A percentile compares a stretch with the other conserved stretches of the same genome.
phyloP scores from a whole-genome alignment of 78 protist genomes.

The Polysphondylium violaceum region DNA sequence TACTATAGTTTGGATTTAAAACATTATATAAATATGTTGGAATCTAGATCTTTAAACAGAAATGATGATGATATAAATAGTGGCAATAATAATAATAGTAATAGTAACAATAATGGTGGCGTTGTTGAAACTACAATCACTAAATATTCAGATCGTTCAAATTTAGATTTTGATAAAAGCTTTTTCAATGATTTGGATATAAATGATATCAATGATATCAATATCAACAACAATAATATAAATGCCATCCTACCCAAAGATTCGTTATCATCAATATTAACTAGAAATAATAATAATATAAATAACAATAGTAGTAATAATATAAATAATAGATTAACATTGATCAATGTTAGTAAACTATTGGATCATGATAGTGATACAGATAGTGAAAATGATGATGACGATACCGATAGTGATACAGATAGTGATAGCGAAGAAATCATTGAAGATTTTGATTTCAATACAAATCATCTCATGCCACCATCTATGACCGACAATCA shows the following conservation, averaged over 20 bases:
- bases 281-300: too few species aligned
- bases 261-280: too few species aligned
- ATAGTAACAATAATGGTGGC: not conserved
- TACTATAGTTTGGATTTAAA: constrained; percentile 35
- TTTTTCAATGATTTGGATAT: too few species aligned
- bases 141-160: constrained; percentile 2
- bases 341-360: not conserved
- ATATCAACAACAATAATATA: too few species aligned
- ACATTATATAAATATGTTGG: constrained; percentile 43
- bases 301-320: not conserved
- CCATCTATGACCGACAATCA: too few species aligned
- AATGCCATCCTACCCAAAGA: too few species aligned
- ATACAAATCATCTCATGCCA: too few species aligned
- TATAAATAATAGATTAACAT: not conserved
- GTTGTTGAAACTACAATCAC: constrained; percentile 21
- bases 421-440: not conserved
- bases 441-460: constrained; percentile 11
- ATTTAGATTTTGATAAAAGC: not conserved
- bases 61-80: constrained; percentile 1
- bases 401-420: not conserved
- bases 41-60: constrained; percentile 20
- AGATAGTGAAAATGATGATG: constrained; percentile 46
- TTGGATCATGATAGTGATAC: not conserved
- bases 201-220: too few species aligned
- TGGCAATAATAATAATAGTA: not conserved